A percentile compares a stretch with the other conserved stretches of the same genome.
Evolutionary conservation across 768 basidiomycete species (phyloP).

Genomic region (Boletus bicolor): DNA sequence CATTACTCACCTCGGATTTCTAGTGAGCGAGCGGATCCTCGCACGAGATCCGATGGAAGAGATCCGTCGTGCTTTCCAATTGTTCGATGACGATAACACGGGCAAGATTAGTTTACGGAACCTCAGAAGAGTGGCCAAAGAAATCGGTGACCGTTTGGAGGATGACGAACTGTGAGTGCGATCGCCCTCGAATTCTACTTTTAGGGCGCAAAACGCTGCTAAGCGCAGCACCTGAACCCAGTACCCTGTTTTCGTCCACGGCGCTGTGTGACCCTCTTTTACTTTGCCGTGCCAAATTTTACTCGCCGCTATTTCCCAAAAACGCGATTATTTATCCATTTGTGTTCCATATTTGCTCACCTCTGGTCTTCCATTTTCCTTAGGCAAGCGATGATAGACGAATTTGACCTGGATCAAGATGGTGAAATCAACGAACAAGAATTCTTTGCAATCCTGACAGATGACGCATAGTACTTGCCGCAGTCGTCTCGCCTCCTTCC

Average conservation of each 20-base stretch:
- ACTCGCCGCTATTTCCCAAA: constrained; percentile 26
- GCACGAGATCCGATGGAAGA: constrained; percentile 96
- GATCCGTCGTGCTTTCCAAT: constrained; percentile 90
- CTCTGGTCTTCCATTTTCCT: constrained; percentile 27
- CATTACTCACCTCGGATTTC: constrained; percentile 20
- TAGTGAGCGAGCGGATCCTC: constrained; percentile 93
- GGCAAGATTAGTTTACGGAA: constrained; percentile 93
- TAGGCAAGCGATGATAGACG: constrained; percentile 99
- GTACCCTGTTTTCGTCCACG: constrained; percentile 26
- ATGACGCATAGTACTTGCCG: constrained; percentile 56
- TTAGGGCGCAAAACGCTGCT: constrained; percentile 16
- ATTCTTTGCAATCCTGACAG: constrained; percentile 96
- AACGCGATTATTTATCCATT: constrained; percentile 11
- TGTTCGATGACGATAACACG: constrained; percentile 95
- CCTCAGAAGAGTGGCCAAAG: constrained; percentile 89
- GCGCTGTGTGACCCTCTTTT: constrained; percentile 18
- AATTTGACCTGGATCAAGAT: constrained; percentile 98
- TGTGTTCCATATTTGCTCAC: constrained; percentile 30
- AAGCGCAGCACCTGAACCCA: constrained; percentile 29
- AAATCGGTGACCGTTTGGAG: constrained; percentile 91
- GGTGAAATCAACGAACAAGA: constrained; percentile 97
- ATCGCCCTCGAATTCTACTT: constrained; percentile 7
- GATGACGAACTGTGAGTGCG: constrained; percentile 91
- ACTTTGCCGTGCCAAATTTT: constrained; percentile 17
- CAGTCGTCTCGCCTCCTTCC: neutral